These are phyloP conservation scores for Pichia manshurica DNA, from an alignment of 805 yeast species.

Conservation along the genomic window DNA sequence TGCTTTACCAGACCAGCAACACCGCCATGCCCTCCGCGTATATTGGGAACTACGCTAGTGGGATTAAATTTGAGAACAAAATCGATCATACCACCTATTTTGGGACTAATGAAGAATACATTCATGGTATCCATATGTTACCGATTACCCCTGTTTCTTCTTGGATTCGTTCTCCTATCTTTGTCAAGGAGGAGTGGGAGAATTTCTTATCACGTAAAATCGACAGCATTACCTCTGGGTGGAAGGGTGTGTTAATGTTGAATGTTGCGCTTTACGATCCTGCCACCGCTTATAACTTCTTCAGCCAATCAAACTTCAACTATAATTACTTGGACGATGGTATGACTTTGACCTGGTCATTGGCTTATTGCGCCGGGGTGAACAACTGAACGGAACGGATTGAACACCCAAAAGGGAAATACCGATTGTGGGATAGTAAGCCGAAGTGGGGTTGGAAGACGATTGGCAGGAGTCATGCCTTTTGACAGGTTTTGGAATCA, in stretches of 20 bases:
- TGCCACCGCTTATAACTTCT: conserved; percentile 52
- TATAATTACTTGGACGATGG: conserved; percentile 69
- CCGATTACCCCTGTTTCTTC: conserved; percentile 68
- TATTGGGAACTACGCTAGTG: conserved; percentile 61
- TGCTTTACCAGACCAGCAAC: conserved; percentile 50
- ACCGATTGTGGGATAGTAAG: too few relatives aligned
- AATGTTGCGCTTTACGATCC: conserved; percentile 77
- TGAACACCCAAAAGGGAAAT: not conserved
- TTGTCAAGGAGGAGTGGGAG: conserved; percentile 59
- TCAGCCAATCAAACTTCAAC: conserved; percentile 48
- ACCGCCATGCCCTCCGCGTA: conserved; percentile 49
- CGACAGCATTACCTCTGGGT: conserved; percentile 52
- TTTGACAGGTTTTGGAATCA: too few relatives aligned
- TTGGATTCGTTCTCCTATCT: conserved; percentile 46
- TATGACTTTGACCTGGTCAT: conserved; percentile 81
- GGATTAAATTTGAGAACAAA: conserved; percentile 69
- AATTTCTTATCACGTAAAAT: conserved; percentile 41
- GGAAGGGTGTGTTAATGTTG: conserved; percentile 68
- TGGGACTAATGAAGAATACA: conserved; percentile 65
- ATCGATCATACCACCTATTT: conserved; percentile 70
- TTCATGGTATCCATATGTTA: conserved; percentile 74
- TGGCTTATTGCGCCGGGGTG: conserved; percentile 61
- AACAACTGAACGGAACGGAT: not conserved
- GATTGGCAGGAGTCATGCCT: too few relatives aligned
- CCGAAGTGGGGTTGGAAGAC: too few relatives aligned